A percentile compares a stretch with the other conserved stretches of the same genome.
phyloP scores from a whole-genome alignment of 1,139 yeast genomes.

The Kurtzmaniella quercitrusa region DNA sequence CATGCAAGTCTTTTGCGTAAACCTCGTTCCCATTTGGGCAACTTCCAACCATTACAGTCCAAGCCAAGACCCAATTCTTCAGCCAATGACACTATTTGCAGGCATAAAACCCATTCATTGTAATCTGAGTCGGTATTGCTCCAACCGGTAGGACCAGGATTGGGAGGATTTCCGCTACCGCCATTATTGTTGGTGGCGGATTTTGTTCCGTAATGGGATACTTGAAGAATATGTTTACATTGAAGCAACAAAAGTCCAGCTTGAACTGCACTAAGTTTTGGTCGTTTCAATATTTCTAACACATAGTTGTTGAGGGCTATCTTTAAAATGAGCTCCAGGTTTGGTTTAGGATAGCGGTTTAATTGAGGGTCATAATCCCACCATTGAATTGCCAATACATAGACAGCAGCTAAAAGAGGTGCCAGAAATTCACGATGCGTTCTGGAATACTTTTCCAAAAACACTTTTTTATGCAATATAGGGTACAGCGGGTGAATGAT shows the following conservation, averaged over 20 bases:
- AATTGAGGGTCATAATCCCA: slow-evolving; percentile 78
- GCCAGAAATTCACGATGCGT: slow-evolving; percentile 78
- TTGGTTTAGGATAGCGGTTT: slow-evolving; percentile 63
- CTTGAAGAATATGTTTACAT: slow-evolving; percentile 46
- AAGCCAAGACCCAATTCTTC: slow-evolving; percentile 85
- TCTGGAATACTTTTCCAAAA: slow-evolving; percentile 69
- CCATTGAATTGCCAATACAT: slow-evolving; percentile 74
- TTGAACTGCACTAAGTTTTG: slow-evolving; percentile 76
- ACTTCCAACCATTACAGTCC: slow-evolving; percentile 81
- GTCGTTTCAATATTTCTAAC: slow-evolving; percentile 63
- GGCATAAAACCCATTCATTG: slow-evolving; percentile 80
- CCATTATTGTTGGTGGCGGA: slow-evolving; percentile 5
- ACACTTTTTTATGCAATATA: slow-evolving; percentile 70
- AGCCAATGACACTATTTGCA: slow-evolving; percentile 80
- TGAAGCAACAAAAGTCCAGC: slow-evolving; percentile 69
- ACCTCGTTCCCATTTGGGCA: slow-evolving; percentile 92
- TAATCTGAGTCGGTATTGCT: slow-evolving; percentile 42
- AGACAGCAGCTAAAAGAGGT: slow-evolving; percentile 71
- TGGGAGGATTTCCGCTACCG: neutral
- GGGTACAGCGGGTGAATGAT: slow-evolving; percentile 81
- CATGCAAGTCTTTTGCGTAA: slow-evolving; percentile 80
- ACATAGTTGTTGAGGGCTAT: slow-evolving; percentile 60
- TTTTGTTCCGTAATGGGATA: slow-evolving; percentile 11
- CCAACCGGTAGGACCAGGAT: neutral
- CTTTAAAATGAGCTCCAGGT: slow-evolving; percentile 43